These are phyloP conservation scores for Neonectria faginata DNA, from an alignment of 2,329 filamentous ascomycete species.

Conservation along the genomic window DNA sequence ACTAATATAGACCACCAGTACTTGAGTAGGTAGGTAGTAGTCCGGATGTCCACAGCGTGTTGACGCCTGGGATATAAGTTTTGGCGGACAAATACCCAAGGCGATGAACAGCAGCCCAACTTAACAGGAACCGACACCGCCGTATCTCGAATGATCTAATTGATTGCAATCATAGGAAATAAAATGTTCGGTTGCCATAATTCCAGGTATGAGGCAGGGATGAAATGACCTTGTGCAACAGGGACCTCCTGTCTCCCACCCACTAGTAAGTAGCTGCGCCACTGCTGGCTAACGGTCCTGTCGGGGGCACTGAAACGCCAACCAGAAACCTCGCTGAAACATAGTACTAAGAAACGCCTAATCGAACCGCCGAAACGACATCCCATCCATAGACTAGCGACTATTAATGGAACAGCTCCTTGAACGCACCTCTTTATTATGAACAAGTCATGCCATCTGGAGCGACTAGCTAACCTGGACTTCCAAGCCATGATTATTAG, in stretches of 20 bases:
- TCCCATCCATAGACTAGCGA: background rate
- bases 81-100: background rate
- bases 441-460: background rate
- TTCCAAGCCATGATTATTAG: background rate
- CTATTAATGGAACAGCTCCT: background rate
- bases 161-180: background rate
- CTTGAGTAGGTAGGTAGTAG: background rate
- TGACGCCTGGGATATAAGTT: background rate
- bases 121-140: background rate
- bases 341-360: slow-evolving; percentile 23
- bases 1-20: no score
- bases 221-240: background rate
- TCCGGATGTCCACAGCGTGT: background rate
- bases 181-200: background rate
- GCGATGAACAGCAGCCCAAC: background rate
- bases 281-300: background rate
- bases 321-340: slow-evolving; percentile 29
- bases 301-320: slow-evolving; percentile 16
- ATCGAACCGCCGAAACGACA: slow-evolving; percentile 16
- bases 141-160: background rate
- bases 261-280: background rate
- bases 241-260: background rate
- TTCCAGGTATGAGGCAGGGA: background rate
- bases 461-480: background rate
- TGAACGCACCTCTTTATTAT: background rate